phyloP scores from a whole-genome alignment of 2,329 filamentous ascomycete species.

The Geosmithia morbida region DNA sequence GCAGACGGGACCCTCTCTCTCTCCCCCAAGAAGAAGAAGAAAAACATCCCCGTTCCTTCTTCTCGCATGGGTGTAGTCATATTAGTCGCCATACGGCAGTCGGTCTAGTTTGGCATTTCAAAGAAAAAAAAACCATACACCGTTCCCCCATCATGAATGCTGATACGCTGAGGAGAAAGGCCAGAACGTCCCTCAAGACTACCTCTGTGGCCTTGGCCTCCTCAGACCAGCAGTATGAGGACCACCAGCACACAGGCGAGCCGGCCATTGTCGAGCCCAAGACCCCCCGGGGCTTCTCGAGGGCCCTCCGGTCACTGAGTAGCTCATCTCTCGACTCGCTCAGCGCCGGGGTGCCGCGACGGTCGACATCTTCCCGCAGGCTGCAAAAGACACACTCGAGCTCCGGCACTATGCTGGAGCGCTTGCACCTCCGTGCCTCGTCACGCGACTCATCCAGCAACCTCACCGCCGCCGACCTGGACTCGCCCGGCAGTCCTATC shows the following conservation, averaged over 20 bases:
- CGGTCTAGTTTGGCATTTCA: neutral
- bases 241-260: conserved; percentile 3
- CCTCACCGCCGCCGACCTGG: conserved; percentile 14
- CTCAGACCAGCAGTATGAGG: neutral
- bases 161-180: conserved; percentile 20
- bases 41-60: neutral
- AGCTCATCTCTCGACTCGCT: conserved; percentile 25
- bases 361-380: conserved; percentile 15
- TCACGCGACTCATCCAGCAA: conserved; percentile 20
- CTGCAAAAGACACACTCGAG: conserved; percentile 22
- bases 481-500: conserved; percentile 11
- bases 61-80: neutral
- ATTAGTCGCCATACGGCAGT: neutral
- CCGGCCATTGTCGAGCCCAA: conserved; percentile 14
- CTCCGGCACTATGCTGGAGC: conserved; percentile 25
- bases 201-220: conserved; percentile 8
- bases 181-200: conserved; percentile 13
- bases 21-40: neutral
- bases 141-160: conserved; percentile 10
- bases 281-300: conserved; percentile 19
- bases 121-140: neutral
- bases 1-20: neutral
- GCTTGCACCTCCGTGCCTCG: conserved; percentile 21
- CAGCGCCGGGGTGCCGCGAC: conserved; percentile 12
- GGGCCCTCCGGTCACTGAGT: conserved; percentile 22